phyloP scores from a whole-genome alignment of 805 yeast species.

The Metschnikowia kofuensis region DNA sequence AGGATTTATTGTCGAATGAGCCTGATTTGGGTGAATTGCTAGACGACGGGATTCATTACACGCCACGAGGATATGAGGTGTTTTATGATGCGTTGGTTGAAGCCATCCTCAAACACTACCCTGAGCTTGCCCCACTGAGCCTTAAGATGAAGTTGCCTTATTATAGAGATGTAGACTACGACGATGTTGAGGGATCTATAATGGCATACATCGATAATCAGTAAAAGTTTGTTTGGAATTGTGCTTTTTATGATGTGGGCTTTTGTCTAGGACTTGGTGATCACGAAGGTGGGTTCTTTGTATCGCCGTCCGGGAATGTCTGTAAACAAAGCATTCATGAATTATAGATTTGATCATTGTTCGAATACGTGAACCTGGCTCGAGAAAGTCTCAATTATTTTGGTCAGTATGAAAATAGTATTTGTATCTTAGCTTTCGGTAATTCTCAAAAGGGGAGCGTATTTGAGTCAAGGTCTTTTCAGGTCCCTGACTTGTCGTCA shows the following conservation, averaged over 20 bases:
- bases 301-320: too few relatives aligned
- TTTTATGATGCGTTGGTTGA: conserved; percentile 43
- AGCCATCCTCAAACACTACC: conserved; percentile 42
- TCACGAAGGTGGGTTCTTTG: neutral
- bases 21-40: conserved; percentile 21
- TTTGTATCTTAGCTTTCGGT: too few relatives aligned
- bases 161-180: conserved; percentile 34
- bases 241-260: neutral
- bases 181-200: conserved; percentile 6
- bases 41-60: conserved; percentile 59
- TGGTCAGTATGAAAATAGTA: too few relatives aligned
- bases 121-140: conserved; percentile 46
- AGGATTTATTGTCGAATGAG: conserved; percentile 30
- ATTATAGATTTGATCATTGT: too few relatives aligned
- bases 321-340: too few relatives aligned
- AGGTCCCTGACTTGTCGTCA: too few relatives aligned
- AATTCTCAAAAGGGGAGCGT: too few relatives aligned
- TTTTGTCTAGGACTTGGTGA: neutral
- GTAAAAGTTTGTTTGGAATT: neutral
- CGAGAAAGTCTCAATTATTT: too few relatives aligned
- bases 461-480: too few relatives aligned
- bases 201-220: conserved; percentile 4
- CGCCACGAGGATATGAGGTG: conserved; percentile 51
- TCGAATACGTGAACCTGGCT: too few relatives aligned
- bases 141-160: conserved; percentile 34